Evolutionary conservation across 345 rosid species (phyloP), one percentile per base, ranked within the genome.

Genomic region (Brassica cretica): DNA sequence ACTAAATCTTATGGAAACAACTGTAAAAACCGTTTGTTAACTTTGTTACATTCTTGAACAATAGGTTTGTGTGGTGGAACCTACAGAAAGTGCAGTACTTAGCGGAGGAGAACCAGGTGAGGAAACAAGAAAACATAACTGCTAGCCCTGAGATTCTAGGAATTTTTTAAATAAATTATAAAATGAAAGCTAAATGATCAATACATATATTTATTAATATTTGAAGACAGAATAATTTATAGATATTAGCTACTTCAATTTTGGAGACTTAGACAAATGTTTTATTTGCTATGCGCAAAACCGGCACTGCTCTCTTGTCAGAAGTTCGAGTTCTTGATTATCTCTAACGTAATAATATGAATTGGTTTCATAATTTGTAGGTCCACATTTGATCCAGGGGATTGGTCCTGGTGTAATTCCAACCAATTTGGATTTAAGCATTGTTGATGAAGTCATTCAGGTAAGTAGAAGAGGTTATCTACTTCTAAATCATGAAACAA

Each of bases 331-430:
- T 58, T 61, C 15, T 72, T 63, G 79, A 29, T 19, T 49, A 49
- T 68, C 35, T 63, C 14, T 24, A n/a, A 5, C 32, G 16, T 39
- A 2, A 6, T 8, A 24, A 7, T 46, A 51, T 4, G 3, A 12
- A 12, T 44, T 29, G 53, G 58, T 46, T 73, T n/a, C 14, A 16
- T 16, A 12, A 39, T 56, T 59, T 19, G 33, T 62, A 86, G 87
- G 89, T n/a, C 84, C 68, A 15, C 89, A 84, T 84, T 65, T 78
- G 77, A 86, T 86, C 49, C 86, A 90, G 67, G 98, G 97, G 58
- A 90, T 93, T 37, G 94, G 98, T 25, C 87, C 96, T 69, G 98
- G 90, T 79, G 87, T 89, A 72, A 68, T 89, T 56, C 97, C 98
- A 15, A 86, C 89, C 61, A 96, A 90, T 81, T 81, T 93, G 89